A percentile compares a stretch with the other conserved stretches of the same genome.
Evolutionary conservation across 495 filamentous ascomycete genomes (phyloP).

Genomic region (Niebla homalea): DNA sequence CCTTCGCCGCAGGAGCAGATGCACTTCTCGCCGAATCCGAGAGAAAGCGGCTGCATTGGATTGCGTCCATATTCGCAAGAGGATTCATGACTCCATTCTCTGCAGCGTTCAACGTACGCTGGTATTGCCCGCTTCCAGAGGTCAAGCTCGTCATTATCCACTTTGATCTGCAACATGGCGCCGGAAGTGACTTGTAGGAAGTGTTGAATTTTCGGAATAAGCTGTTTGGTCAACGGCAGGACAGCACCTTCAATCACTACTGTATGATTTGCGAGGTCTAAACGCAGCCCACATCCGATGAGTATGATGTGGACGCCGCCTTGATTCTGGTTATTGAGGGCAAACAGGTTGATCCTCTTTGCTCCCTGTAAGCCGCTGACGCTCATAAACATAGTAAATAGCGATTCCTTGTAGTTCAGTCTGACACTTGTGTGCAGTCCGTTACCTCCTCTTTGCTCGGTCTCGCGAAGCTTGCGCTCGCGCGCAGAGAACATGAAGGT

Average conservation of each 20-base stretch:
- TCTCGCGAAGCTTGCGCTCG: slow-evolving; percentile 25
- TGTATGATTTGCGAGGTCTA: slow-evolving; percentile 15
- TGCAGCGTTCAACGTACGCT: slow-evolving; percentile 39
- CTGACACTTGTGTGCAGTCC: slow-evolving; percentile 16
- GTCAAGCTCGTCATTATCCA: slow-evolving; percentile 29
- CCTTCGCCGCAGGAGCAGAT: slow-evolving; percentile 28
- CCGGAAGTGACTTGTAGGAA: slow-evolving; percentile 19
- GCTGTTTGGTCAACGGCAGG: slow-evolving; percentile 26
- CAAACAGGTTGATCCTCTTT: slow-evolving; percentile 23
- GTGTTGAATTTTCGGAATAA: slow-evolving; percentile 17
- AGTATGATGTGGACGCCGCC: slow-evolving; percentile 16
- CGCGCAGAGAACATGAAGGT: slow-evolving; percentile 20
- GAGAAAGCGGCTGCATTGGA: slow-evolving; percentile 21
- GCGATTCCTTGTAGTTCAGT: slow-evolving; percentile 34
- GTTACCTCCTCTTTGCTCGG: background rate
- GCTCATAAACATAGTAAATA: slow-evolving; percentile 32
- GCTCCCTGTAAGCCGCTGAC: slow-evolving; percentile 26
- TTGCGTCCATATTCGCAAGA: slow-evolving; percentile 35
- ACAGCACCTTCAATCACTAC: slow-evolving; percentile 7
- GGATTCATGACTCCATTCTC: slow-evolving; percentile 35
- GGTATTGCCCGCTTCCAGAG: slow-evolving; percentile 39
- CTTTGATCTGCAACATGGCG: slow-evolving; percentile 20
- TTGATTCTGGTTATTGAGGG: slow-evolving; percentile 19
- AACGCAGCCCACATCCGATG: slow-evolving; percentile 7
- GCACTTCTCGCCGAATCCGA: slow-evolving; percentile 12